Percentiles rank a stretch among this genome's conserved stretches.
These are phyloP conservation scores for Penicillium ucsense DNA, from an alignment of 495 filamentous ascomycete species.

Conservation along the genomic window DNA sequence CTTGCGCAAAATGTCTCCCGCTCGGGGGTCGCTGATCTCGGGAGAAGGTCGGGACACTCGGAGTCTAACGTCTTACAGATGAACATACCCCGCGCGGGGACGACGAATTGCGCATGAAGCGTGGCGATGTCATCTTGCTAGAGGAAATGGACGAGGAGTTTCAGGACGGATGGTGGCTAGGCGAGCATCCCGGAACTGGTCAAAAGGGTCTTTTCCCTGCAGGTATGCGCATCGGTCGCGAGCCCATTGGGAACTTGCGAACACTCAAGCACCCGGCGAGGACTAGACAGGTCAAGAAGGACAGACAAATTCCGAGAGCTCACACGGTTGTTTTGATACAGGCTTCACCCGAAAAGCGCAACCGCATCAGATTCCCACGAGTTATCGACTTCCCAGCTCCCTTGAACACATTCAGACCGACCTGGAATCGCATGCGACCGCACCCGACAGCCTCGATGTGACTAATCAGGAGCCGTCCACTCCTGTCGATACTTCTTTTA, in stretches of 20 bases:
- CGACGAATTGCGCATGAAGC: constrained; percentile 82
- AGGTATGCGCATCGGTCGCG: constrained; percentile 43
- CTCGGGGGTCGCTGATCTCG: neutral
- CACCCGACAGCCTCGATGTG: constrained; percentile 13
- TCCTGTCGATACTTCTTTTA: constrained; percentile 12
- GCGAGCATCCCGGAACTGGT: constrained; percentile 63
- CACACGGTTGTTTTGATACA: constrained; percentile 1
- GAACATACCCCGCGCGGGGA: constrained; percentile 78
- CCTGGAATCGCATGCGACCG: constrained; percentile 3
- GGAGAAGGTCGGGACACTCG: neutral
- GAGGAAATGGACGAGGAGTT: constrained; percentile 96
- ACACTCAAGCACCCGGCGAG: neutral
- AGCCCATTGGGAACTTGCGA: neutral
- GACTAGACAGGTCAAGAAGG: neutral
- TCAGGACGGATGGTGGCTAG: constrained; percentile 95
- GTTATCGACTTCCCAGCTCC: neutral
- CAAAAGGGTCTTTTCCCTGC: constrained; percentile 83
- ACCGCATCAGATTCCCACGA: constrained; percentile 3
- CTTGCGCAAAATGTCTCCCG: neutral
- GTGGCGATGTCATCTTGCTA: constrained; percentile 83
- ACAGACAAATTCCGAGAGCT: neutral
- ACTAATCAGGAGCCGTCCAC: constrained; percentile 13
- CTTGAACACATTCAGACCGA: constrained; percentile 4
- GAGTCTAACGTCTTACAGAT: constrained; percentile 34
- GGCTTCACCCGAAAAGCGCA: constrained; percentile 16